Percentiles rank a stretch among this genome's conserved stretches.
Evolutionary conservation across 768 basidiomycete species (phyloP).

Genomic region (Suillus hirtellus): DNA sequence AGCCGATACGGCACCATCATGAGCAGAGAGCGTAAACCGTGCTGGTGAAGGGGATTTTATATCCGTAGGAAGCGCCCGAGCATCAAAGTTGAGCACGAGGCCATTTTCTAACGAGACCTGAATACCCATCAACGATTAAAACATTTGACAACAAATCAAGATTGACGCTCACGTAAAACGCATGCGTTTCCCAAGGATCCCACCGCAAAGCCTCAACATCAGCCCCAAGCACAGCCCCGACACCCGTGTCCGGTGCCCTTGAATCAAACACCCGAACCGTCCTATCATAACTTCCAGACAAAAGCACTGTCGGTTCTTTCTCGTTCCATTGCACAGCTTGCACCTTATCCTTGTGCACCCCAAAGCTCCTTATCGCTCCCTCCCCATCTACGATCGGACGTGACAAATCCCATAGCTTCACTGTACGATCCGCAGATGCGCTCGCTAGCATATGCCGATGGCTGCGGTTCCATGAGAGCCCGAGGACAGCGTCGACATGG

Average conservation of each 20-base stretch:
- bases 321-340: slow-evolving; percentile 97
- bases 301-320: slow-evolving; percentile 80
- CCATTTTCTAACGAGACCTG: slow-evolving; percentile 96
- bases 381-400: slow-evolving; percentile 57
- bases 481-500: slow-evolving; percentile 94
- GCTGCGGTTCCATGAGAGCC: slow-evolving; percentile 86
- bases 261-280: slow-evolving; percentile 95
- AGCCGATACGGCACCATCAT: slow-evolving; percentile 87
- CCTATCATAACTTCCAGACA: slow-evolving; percentile 94
- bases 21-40: slow-evolving; percentile 88
- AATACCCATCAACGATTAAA: slow-evolving; percentile 7
- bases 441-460: slow-evolving; percentile 92
- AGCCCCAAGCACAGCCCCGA: slow-evolving; percentile 83
- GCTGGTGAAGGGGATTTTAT: slow-evolving; percentile 64
- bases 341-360: slow-evolving; percentile 89
- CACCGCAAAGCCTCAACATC: slow-evolving; percentile 94
- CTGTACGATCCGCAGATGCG: slow-evolving; percentile 90
- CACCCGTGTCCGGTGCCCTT: slow-evolving; percentile 74
- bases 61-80: slow-evolving; percentile 74
- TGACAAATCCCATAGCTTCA: slow-evolving; percentile 96
- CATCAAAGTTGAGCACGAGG: slow-evolving; percentile 89
- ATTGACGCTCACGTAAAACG: slow-evolving; percentile 71
- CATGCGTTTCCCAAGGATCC: slow-evolving; percentile 92
- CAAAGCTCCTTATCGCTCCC: slow-evolving; percentile 73
- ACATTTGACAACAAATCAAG: background rate